Conservation (phyloP, 768 basidiomycete genomes). For the Lactarius akahatsu region DNA sequence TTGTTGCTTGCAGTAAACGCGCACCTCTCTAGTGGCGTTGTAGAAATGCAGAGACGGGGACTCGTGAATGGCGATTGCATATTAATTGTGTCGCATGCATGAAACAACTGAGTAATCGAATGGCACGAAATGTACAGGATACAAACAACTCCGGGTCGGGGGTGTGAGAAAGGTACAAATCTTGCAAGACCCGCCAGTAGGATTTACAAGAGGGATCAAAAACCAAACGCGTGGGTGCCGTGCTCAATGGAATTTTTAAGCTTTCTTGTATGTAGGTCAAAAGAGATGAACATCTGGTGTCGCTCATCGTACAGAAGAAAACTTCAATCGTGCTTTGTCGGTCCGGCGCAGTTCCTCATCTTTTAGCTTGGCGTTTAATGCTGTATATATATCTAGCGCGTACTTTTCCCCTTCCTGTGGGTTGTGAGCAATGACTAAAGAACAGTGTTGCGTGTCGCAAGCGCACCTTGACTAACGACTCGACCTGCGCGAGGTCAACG, state of each 20-base stretch:
- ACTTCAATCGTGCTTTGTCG: constrained; percentile 57
- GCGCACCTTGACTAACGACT: constrained; percentile 54
- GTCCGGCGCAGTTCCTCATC: constrained; percentile 62
- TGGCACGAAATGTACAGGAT: not conserved
- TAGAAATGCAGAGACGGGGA: not conserved
- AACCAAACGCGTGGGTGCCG: not conserved
- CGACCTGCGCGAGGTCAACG: constrained; percentile 47
- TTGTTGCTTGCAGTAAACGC: too few relatives aligned
- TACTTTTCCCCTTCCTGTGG: constrained; percentile 66
- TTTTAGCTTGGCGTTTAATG: constrained; percentile 61
- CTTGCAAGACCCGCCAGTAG: not conserved
- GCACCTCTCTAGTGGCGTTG: not conserved
- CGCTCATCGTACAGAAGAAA: constrained; percentile 35
- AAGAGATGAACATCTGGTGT: not conserved
- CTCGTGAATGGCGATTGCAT: not conserved
- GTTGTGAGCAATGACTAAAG: not conserved
- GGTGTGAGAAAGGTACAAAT: not conserved
- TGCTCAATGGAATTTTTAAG: too few relatives aligned
- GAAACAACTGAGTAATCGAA: not conserved
- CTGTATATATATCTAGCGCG: constrained; percentile 53
- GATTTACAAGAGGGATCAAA: too few relatives aligned
- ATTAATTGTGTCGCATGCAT: not conserved
- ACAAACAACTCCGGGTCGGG: not conserved
- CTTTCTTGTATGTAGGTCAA: not conserved
- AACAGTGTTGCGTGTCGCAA: constrained; percentile 17